A percentile compares a stretch with the other conserved stretches of the same genome.
phyloP scores from a whole-genome alignment of 2,329 filamentous ascomycete species.

The Keithomyces neogunnii region DNA sequence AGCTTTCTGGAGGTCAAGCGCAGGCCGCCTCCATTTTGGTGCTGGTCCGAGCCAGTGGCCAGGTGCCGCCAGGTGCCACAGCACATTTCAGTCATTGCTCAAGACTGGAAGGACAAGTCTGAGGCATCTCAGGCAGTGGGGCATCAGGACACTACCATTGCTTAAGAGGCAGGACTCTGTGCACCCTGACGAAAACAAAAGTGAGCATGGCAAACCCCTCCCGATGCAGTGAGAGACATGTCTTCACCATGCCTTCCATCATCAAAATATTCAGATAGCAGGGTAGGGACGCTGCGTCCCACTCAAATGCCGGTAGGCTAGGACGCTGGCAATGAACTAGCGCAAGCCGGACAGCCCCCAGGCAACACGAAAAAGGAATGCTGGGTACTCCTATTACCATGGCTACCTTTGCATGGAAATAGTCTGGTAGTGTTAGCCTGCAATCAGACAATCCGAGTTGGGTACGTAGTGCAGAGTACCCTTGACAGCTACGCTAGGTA shows the following conservation, averaged over 20 bases:
- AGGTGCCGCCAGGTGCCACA: too few species aligned
- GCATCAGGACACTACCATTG: background rate
- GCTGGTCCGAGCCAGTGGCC: too few species aligned
- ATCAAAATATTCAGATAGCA: too few species aligned
- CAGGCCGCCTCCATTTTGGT: too few species aligned
- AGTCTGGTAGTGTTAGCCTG: background rate
- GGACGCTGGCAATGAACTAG: too few species aligned
- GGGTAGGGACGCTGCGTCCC: background rate
- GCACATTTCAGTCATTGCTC: too few species aligned
- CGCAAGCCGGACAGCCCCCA: too few species aligned
- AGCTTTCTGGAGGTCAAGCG: too few species aligned
- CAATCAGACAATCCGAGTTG: background rate
- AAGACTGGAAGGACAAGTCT: background rate
- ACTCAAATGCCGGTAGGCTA: background rate
- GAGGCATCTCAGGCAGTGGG: background rate
- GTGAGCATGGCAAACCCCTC: background rate
- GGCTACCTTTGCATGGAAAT: background rate
- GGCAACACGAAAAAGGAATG: background rate
- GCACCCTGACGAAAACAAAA: background rate
- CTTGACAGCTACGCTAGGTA: too few species aligned
- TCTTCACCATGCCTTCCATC: background rate
- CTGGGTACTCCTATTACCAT: too few species aligned
- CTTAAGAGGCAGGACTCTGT: background rate
- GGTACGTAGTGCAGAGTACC: background rate
- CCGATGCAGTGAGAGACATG: background rate